Evolutionary conservation across 208 protist species (phyloP), one percentile per base, ranked within the genome.

Genomic region (Trypanosoma platydactyli): DNA sequence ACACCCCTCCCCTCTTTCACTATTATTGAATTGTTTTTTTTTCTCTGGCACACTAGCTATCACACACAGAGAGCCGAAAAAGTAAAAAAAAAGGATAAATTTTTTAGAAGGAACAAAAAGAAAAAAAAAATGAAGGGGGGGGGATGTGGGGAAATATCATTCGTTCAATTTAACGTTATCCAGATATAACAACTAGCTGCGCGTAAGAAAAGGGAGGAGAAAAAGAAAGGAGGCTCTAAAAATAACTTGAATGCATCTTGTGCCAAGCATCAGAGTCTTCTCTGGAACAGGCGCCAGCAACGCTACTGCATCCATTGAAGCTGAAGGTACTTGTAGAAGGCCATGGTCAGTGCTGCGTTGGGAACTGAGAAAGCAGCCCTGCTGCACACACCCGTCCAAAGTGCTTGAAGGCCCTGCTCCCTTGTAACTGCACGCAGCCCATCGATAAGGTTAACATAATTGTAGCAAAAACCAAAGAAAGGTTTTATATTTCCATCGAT

Each of bases 311-410:
- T 22, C 24, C 18, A 63, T n/a, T 12, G 45, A 29, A 60, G 51
- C 52, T 83, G 77, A 27, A 91, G 67, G 9, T 57, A 70, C 50
- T 86, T 71, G 58, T 79, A 96, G 44, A 92, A 79, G 0, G 73
- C 68, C 88, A 96, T 96, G 2, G 91, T 93, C 2, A 96, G 56
- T 5, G 91, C 91, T 7, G 91, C 85, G 61, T 94, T 92, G 3
- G 91, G 91, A 4, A 82, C 81, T 1, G 82, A 73, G 55, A 81
- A 94, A 16, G 75, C 72, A 24, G 88, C 75, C 45, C 91, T 74
- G 16, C 64, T 66, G 16, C 81, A 78, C 0, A 84, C 74, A 6
- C 91, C 91, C 3, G 55, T 51, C 86, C 84, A 96, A 24, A 94
- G 71, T 52, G 65, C 83, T 2, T 68, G 52, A 29, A 82, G 40